Evolutionary conservation across 768 basidiomycete species (phyloP).

Genomic region (Boletus subparvulus): DNA sequence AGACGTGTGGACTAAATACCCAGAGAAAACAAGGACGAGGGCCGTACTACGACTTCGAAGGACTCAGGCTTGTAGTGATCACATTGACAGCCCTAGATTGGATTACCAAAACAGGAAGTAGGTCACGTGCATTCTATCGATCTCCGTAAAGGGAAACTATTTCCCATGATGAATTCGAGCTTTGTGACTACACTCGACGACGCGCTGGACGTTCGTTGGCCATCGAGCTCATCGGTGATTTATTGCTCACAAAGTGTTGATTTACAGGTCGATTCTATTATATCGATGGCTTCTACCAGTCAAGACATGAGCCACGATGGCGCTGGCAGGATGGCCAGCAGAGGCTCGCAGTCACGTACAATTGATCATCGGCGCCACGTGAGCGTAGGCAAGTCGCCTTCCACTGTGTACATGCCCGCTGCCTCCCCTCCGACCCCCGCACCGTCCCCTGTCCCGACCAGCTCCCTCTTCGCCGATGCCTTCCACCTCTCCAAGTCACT

Average conservation of each 20-base stretch:
- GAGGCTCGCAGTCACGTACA: slow-evolving; percentile 9
- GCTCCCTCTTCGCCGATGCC: slow-evolving; percentile 43
- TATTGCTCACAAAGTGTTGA: not conserved
- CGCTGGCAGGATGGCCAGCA: slow-evolving; percentile 5
- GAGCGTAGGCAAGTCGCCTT: slow-evolving; percentile 18
- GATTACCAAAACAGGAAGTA: not conserved
- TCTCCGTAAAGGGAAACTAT: slow-evolving; percentile 2
- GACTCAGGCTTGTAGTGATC: too few relatives aligned
- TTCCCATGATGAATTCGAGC: slow-evolving; percentile 9
- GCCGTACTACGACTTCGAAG: not conserved
- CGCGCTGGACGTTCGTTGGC: not conserved
- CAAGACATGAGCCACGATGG: slow-evolving; percentile 12
- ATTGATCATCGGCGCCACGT: slow-evolving; percentile 17
- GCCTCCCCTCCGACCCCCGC: slow-evolving; percentile 62
- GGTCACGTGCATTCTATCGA: slow-evolving; percentile 6
- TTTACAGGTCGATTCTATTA: not conserved
- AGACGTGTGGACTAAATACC: not conserved
- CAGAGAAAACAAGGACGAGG: not conserved
- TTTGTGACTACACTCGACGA: slow-evolving; percentile 3
- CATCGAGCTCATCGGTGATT: not conserved
- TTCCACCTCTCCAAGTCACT: slow-evolving; percentile 20
- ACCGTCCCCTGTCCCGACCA: slow-evolving; percentile 54
- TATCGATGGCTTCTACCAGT: slow-evolving; percentile 13
- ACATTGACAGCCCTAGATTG: slow-evolving; percentile 1
- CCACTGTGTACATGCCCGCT: slow-evolving; percentile 51